Evolutionary conservation across 495 filamentous ascomycete genomes (phyloP).

Genomic region (Lasiosphaeris hirsuta): DNA sequence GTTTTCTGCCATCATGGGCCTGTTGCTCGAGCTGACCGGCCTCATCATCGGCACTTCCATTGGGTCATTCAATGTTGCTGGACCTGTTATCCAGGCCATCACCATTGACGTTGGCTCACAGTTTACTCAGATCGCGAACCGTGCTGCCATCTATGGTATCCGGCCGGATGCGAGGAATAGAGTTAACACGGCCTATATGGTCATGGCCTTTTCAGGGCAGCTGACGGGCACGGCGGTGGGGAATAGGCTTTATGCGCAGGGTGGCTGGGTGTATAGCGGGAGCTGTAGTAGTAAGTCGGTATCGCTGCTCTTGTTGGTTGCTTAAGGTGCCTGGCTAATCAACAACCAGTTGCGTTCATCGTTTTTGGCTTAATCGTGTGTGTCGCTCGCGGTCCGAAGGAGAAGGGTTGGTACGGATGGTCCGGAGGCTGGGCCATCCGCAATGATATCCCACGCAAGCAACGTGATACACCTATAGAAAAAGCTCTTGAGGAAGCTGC

Average conservation of each 20-base stretch:
- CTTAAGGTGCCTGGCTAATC: not conserved
- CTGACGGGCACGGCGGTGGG: conserved; percentile 67
- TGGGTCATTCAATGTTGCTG: conserved; percentile 62
- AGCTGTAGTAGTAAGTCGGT: conserved; percentile 51
- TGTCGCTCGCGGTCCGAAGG: conserved; percentile 60
- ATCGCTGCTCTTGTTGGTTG: not conserved
- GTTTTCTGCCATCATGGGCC: conserved; percentile 62
- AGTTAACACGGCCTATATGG: conserved; percentile 82
- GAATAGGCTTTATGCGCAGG: conserved; percentile 60
- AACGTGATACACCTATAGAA: conserved; percentile 9
- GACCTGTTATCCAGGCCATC: conserved; percentile 72
- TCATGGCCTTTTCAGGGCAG: conserved; percentile 67
- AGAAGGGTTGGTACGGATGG: conserved; percentile 76
- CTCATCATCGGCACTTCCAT: conserved; percentile 68
- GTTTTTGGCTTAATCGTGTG: conserved; percentile 56
- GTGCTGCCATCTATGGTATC: conserved; percentile 66
- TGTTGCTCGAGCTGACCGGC: conserved; percentile 55
- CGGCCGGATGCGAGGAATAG: conserved; percentile 70
- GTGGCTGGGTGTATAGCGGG: conserved; percentile 68
- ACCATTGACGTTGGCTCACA: conserved; percentile 71
- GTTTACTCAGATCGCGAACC: conserved; percentile 71
- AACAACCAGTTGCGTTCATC: conserved; percentile 54
- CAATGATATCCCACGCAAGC: conserved; percentile 30
- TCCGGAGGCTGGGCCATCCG: conserved; percentile 58
- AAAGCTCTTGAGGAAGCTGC: conserved; percentile 14